Base-by-base conservation (phyloP, 805 yeast species). In the Wickerhamiella bombiphila region DNA sequence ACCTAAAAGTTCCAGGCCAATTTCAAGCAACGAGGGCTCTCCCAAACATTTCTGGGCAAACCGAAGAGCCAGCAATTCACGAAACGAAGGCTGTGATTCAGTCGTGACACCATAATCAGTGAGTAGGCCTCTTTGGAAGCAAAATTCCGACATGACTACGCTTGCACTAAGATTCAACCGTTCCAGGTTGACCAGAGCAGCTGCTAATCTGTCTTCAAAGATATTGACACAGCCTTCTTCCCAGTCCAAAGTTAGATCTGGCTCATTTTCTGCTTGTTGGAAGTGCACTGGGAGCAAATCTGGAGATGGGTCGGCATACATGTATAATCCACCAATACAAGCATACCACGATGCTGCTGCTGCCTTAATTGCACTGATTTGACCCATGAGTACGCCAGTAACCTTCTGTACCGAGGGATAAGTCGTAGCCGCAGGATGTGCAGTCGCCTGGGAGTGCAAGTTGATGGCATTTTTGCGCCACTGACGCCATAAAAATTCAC, bases 161-260 rank as follows among this genome's bases (percentile, higher is more conserved):
- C 48, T 45, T 5, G 41, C 26, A 25, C 40, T 14, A 2, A 38
- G 11, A 31, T 47, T 45, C 9, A 49, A 40, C 9, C 25, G 24
- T 29, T 42, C 36, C 24, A 48, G 29, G 20, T 30, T n/a, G 21
- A 35, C 33, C 2, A 49, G 34, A 3, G 51, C 53, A 2, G 37
- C 30, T 4, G 46, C 35, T 1, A 38, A 32, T 11, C 37, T 20
- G 21, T 39, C 40, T 35, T 44, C 44, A 34, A 49, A 41, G 21
- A 44, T 35, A 3, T 41, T 37, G 20, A 41, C 39, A 35, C 45
- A 39, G 14, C 48, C 49, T 15, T 40, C 41, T 14, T 49, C 52
- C 51, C 51, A 49, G 22, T 38, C 40, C 6, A 40, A 39, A 17
- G 43, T 28, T 14, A 34, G 3, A 25, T 19, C 44, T 8, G 36